Evolutionary conservation across 2,329 filamentous ascomycete species (phyloP).

Genomic region (Xylogone sp.): DNA sequence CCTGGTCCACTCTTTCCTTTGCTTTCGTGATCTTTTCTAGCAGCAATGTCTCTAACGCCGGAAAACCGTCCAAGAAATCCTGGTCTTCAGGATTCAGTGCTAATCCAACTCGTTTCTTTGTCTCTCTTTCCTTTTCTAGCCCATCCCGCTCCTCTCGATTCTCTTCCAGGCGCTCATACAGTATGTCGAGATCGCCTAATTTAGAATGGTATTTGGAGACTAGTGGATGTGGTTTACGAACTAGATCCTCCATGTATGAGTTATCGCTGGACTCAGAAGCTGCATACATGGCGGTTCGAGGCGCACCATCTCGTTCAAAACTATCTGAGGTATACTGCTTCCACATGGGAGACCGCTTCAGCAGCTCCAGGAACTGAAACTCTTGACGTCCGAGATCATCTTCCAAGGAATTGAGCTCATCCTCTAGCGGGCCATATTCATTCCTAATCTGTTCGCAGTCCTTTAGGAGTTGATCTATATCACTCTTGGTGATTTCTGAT

Average conservation of each 20-base stretch:
- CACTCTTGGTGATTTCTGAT: not conserved
- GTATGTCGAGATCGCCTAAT: constrained; percentile 14
- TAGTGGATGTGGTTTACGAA: constrained; percentile 11
- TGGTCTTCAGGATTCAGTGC: constrained; percentile 10
- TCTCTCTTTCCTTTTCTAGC: constrained; percentile 9
- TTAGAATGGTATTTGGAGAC: constrained; percentile 11
- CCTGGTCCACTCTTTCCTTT: constrained; percentile 4
- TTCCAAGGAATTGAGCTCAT: constrained; percentile 17
- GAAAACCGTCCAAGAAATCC: constrained; percentile 14
- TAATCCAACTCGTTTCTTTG: constrained; percentile 3
- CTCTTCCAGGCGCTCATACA: constrained; percentile 13
- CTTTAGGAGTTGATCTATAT: constrained; percentile 3
- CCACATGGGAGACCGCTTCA: not conserved
- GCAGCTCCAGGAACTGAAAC: constrained; percentile 2
- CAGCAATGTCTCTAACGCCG: constrained; percentile 3
- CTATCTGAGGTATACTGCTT: not conserved
- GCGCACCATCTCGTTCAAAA: not conserved
- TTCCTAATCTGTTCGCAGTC: constrained; percentile 12
- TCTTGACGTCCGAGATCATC: constrained; percentile 10
- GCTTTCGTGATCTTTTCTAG: constrained; percentile 4
- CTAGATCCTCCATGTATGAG: not conserved
- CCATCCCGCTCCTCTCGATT: constrained; percentile 8
- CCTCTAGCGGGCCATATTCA: constrained; percentile 17
- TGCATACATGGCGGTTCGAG: not conserved
- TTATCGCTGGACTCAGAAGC: not conserved